Evolutionary conservation across 2,329 filamentous ascomycete genomes (phyloP).

Genomic region (Neurospora sp.): DNA sequence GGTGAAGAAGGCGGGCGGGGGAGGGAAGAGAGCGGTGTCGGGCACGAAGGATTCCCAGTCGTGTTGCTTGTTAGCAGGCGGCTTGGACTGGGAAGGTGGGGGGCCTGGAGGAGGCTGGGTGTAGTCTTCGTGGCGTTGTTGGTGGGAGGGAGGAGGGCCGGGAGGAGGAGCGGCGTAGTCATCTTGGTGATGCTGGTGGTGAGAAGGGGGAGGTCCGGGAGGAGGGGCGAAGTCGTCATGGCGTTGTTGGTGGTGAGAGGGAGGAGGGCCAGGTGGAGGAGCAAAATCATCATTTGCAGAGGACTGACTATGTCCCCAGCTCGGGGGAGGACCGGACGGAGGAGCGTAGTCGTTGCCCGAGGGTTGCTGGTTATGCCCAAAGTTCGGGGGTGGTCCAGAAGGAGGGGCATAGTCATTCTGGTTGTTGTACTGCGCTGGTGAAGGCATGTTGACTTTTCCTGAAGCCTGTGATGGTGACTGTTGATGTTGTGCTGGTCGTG

Average conservation of each 20-base stretch:
- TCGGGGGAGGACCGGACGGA: constrained; percentile 9
- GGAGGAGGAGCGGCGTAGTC: constrained; percentile 17
- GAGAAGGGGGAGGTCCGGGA: constrained; percentile 12
- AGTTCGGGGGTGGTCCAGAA: constrained; percentile 2
- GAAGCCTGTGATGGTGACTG: constrained; percentile 2
- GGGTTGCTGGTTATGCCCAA: not conserved
- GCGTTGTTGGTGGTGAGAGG: not conserved
- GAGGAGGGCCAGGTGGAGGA: constrained; percentile 17
- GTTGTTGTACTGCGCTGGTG: constrained; percentile 8
- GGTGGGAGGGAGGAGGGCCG: constrained; percentile 18
- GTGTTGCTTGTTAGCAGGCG: constrained; percentile 33
- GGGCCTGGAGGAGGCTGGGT: constrained; percentile 22
- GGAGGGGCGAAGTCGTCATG: constrained; percentile 11
- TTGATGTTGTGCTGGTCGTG: constrained; percentile 14
- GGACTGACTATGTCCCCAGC: not conserved
- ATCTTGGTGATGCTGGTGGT: constrained; percentile 1
- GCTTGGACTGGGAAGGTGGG: constrained; percentile 22
- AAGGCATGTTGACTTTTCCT: constrained; percentile 1
- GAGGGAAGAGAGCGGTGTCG: constrained; percentile 62
- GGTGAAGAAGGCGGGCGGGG: constrained; percentile 56
- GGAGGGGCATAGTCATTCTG: constrained; percentile 17
- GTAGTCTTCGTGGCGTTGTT: constrained; percentile 13
- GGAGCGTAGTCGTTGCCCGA: not conserved
- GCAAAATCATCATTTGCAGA: constrained; percentile 10
- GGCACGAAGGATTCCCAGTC: constrained; percentile 64